Evolutionary conservation across 768 basidiomycete genomes (phyloP), one percentile per base, ranked within the genome.

Genomic region (Rhodotorula kratochvilovae): DNA sequence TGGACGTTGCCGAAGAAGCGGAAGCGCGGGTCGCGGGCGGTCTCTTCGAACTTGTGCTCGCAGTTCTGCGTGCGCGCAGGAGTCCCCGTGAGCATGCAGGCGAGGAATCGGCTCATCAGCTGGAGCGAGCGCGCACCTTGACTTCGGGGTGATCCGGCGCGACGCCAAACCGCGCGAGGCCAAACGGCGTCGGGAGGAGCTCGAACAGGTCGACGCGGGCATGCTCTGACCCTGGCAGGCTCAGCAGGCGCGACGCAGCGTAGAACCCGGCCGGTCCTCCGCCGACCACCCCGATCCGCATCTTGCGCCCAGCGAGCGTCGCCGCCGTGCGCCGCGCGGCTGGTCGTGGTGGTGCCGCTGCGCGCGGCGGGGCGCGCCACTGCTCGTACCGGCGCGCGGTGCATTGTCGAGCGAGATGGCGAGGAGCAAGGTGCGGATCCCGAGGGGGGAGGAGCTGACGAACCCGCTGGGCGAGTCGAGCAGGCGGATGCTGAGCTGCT

Each of bases 91-190:
- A 50, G 36, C 36, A 4, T 17, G 33, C 66, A 23, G 29, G 35
- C 53, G 70, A 64, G 63, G 77, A 16, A 35, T 57, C 6, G 31
- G 0, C 7, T 25, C 39, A 13, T 36, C n/a, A 27, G n/a, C 8
- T 11, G 25, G 8, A 12, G 25, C 23, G 48, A 50, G 56, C 19
- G 25, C 81, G 54, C 76, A 86, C 95, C 86, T 97, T 99, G 80
- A 98, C 94, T 82, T 97, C 95, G 17, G 96, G 92, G 80, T 98
- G 95, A 82, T 98, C 95, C 55, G 95, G 95, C 19, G 96, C 95
- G 23, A 99, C 94, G 0, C 96, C 94, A 78, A 94, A 99, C 56
- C 96, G 84, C 7, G 96, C 93, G 2, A 98, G 84, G 1, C 96
- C 96, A 78, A 96, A 91, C 19, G 95, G 95, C 39, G 92, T 88